phyloP scores from a whole-genome alignment of 768 basidiomycete species.

The Amanita inopinata region DNA sequence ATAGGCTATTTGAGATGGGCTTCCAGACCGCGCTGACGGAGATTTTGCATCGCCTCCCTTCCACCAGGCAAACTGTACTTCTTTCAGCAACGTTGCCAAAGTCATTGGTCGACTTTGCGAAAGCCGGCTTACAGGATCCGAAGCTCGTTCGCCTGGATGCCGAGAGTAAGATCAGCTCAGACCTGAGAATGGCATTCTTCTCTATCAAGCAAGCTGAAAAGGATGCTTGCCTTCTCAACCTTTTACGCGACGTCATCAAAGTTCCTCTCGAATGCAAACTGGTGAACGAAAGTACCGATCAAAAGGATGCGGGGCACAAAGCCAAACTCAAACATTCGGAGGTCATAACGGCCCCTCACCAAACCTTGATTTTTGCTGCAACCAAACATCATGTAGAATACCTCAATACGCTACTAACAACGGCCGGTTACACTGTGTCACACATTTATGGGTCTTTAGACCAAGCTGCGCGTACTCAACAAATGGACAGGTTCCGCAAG shows the following conservation, averaged over 20 bases:
- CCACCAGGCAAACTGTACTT: conserved; percentile 82
- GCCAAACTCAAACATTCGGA: conserved; percentile 43
- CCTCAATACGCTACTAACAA: conserved; percentile 62
- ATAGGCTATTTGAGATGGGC: conserved; percentile 97
- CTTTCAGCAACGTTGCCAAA: conserved; percentile 97
- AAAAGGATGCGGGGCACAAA: conserved; percentile 30
- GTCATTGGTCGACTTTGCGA: conserved; percentile 96
- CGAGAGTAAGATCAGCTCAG: conserved; percentile 90
- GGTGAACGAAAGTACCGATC: conserved; percentile 19
- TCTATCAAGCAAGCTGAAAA: conserved; percentile 89
- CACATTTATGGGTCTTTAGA: conserved; percentile 95
- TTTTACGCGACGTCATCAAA: conserved; percentile 81
- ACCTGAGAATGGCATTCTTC: conserved; percentile 92
- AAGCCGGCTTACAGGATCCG: conserved; percentile 88
- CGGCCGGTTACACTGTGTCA: conserved; percentile 82
- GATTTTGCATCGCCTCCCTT: conserved; percentile 81
- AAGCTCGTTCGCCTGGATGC: conserved; percentile 94
- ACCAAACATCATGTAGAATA: conserved; percentile 99
- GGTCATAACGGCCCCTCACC: conserved; percentile 61
- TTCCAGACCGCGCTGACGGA: conserved; percentile 89
- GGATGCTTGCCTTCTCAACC: conserved; percentile 77
- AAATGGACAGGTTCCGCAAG: conserved; percentile 85
- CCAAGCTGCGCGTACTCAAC: conserved; percentile 78
- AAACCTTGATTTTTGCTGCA: conserved; percentile 90
- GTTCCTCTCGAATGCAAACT: conserved; percentile 50